Evolutionary conservation across 1,139 yeast species (phyloP).

Genomic region (Scheffersomyces insectosa): DNA sequence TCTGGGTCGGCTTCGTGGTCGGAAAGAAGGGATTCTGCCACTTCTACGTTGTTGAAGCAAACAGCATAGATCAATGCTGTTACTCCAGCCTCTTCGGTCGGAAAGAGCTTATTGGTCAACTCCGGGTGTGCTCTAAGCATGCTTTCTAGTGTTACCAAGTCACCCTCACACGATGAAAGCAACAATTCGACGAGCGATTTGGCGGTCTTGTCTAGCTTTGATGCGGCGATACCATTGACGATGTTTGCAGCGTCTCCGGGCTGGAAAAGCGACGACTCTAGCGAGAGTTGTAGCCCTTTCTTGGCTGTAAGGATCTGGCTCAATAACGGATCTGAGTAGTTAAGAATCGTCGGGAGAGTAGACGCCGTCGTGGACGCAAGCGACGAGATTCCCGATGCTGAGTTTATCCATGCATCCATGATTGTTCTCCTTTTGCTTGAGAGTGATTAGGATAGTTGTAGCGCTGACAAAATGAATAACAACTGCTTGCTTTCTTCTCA

Average conservation of each 20-base stretch:
- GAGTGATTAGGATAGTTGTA: too few relatives aligned
- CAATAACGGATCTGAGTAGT: slow-evolving; percentile 38
- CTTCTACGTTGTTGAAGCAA: slow-evolving; percentile 45
- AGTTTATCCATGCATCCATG: slow-evolving; percentile 19
- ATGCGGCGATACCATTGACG: slow-evolving; percentile 2
- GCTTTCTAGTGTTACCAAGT: slow-evolving; percentile 42
- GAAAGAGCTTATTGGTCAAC: slow-evolving; percentile 30
- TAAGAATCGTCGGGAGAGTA: slow-evolving; percentile 12
- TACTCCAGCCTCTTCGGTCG: slow-evolving; percentile 41
- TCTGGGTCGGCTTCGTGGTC: slow-evolving; percentile 42
- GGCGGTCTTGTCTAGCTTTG: slow-evolving; percentile 8
- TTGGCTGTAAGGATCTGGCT: slow-evolving; percentile 49
- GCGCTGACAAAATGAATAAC: too few relatives aligned
- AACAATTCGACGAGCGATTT: slow-evolving; percentile 30
- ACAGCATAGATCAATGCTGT: slow-evolving; percentile 55
- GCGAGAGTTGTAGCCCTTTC: slow-evolving; percentile 34
- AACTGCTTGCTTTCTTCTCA: too few relatives aligned
- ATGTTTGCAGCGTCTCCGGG: slow-evolving; percentile 4
- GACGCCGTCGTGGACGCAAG: slow-evolving; percentile 8
- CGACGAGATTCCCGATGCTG: slow-evolving; percentile 6
- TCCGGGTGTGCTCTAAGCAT: slow-evolving; percentile 31
- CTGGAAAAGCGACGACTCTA: slow-evolving; percentile 14
- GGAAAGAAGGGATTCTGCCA: slow-evolving; percentile 44
- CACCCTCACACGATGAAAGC: slow-evolving; percentile 55
- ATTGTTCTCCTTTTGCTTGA: background rate